Base-by-base conservation (phyloP, 2,329 filamentous ascomycete genomes). In the Sporothrix pallida region DNA sequence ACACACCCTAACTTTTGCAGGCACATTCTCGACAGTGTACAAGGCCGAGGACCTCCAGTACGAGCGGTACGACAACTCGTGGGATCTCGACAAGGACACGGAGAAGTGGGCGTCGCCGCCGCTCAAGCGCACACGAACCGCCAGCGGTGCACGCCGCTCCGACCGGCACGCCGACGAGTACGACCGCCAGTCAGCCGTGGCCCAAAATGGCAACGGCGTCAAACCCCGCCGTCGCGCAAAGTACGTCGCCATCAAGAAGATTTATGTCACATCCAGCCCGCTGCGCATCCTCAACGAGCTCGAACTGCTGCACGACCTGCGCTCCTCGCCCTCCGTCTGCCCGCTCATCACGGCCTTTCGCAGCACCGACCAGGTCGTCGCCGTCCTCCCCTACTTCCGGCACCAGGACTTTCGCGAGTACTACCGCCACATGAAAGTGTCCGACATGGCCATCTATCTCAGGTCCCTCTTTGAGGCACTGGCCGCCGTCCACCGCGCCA, bases 11-110 rank as follows among this genome's bases (percentile, higher is more conserved):
- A 72, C 60, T 17, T n/a, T 26, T 6, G 9, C 77, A 97, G 94
- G 96, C 74, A 99, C 96, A 1, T 99, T 99, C 81, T 98, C 96
- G 0, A 98, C 96, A 1, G 96, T 99, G 13, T 99, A 99, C 87
- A 99, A 99, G 82, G 96, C 97, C 23, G 94, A 98, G 82, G 96
- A 99, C 80, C 84, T 98, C 37, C 87, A 92, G 73, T 97, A 98
- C 81, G 89, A 96, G 76, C 86, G 88, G 74, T 97, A 93, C 82
- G 86, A 92, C 76, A 98, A 98, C 80, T 88, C 91, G 76, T 98
- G 95, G 94, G 95, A 98, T 79, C 81, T 92, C 54, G 90, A 90
- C 74, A 87, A 88, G 76, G 89, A 91, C 58, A 87, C 90, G 72
- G 85, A 87, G 67, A 88, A 89, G 78, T 94, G 91, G 89, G 86